These are phyloP conservation scores for Lathyrus sativus DNA, from an alignment of 306 rosid genomes.

Conservation along the genomic window DNA sequence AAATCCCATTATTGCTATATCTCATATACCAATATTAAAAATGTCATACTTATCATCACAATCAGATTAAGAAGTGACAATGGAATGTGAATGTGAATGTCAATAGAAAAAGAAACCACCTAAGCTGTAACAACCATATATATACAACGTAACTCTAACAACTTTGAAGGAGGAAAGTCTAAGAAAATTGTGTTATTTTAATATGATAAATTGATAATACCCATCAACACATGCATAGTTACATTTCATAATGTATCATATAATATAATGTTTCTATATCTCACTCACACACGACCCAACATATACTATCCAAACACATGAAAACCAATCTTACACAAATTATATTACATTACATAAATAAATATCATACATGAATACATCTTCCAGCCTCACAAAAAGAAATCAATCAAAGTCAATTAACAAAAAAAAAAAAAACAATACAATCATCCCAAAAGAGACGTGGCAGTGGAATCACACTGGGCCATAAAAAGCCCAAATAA, in stretches of 20 bases:
- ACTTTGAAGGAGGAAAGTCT: neutral
- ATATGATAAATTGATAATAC: neutral
- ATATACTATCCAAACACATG: slow-evolving; percentile 21
- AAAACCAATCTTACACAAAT: slow-evolving; percentile 20
- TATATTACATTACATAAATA: slow-evolving; percentile 3
- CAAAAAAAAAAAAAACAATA: neutral
- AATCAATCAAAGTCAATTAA: slow-evolving; percentile 30
- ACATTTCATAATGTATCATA: too few relatives aligned
- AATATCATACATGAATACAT: neutral
- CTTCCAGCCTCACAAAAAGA: slow-evolving; percentile 23
- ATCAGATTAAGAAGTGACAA: neutral
- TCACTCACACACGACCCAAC: neutral
- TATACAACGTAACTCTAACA: neutral
- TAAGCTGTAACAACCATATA: neutral
- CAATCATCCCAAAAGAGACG: slow-evolving; percentile 21
- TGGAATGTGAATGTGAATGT: neutral
- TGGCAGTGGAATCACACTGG: neutral
- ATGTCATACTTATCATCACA: neutral
- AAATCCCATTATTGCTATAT: neutral
- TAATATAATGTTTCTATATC: too few relatives aligned
- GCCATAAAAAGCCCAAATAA: neutral
- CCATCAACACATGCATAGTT: neutral
- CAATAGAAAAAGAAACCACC: neutral
- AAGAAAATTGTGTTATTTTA: neutral
- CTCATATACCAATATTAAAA: neutral